Percentiles rank a stretch among this genome's conserved stretches.
Conservation (phyloP, 129 eudicot genomes). For the Arctium lappa region DNA sequence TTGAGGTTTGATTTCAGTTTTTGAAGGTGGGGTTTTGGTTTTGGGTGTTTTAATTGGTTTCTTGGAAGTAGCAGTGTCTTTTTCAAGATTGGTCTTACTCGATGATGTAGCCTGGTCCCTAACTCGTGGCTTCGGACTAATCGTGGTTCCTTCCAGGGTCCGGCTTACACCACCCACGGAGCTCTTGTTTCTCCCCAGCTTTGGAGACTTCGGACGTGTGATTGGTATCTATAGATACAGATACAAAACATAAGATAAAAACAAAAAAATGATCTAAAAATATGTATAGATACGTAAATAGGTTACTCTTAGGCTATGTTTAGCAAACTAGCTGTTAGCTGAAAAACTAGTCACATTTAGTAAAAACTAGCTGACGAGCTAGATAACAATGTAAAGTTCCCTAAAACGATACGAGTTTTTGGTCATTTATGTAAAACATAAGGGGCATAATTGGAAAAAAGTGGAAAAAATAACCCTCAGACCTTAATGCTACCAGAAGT, state of each 20-base stretch:
- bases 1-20: slow-evolving; percentile 18
- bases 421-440: not conserved
- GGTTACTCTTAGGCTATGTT: not conserved
- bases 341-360: too few relatives aligned
- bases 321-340: too few relatives aligned
- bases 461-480: not conserved
- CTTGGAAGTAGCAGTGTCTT: slow-evolving; percentile 14
- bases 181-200: slow-evolving; percentile 36
- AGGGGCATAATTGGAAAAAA: not conserved
- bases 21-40: slow-evolving; percentile 14
- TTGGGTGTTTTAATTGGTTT: slow-evolving; percentile 5
- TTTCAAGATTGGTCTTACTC: slow-evolving; percentile 11
- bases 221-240: slow-evolving; percentile 12
- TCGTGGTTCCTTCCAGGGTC: slow-evolving; percentile 4
- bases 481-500: not conserved
- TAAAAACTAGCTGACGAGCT: not conserved
- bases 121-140: slow-evolving; percentile 1
- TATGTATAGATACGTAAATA: not conserved
- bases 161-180: slow-evolving; percentile 21
- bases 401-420: not conserved
- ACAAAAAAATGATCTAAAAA: not conserved
- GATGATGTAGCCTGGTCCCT: slow-evolving; percentile 1
- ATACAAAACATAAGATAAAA: not conserved
- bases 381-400: not conserved
- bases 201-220: slow-evolving; percentile 42